Base-by-base conservation (phyloP, 2,329 filamentous ascomycete genomes). In the Amylocarpus encephaloides region DNA sequence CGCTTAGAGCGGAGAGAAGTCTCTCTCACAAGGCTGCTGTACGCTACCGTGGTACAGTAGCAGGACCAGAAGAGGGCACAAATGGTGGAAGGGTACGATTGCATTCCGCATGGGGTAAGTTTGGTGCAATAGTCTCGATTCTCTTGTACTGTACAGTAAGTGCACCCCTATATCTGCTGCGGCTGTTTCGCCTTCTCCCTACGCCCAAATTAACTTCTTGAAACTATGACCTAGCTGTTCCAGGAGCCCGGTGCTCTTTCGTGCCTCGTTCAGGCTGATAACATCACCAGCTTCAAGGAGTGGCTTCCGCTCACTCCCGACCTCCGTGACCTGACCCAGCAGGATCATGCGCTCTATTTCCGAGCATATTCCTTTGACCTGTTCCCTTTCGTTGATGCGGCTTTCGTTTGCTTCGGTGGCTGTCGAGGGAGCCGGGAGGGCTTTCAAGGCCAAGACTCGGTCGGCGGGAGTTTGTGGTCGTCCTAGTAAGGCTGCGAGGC, bases 141-240 rank as follows among this genome's bases (percentile, higher is more conserved):
- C n/a, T n/a, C n/a, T n/a, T n/a, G n/a, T n/a, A n/a, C n/a, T n/a
- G n/a, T n/a, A n/a, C n/a, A n/a, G n/a, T n/a, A n/a, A n/a, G n/a
- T n/a, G n/a, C n/a, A n/a, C n/a, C n/a, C n/a, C n/a, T n/a, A n/a
- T n/a, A n/a, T 15, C 36, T 16, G n/a, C 11, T 15, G 38, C n/a
- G 5, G 10, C 10, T 19, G 38, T 16, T 16, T 11, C n/a, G 10
- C 38, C 19, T 9, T 40, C 46, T 16, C 5, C 35, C 29, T 39
- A 65, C n/a, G 64, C 64, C 93, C 93, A 97, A 11, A 98, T 90
- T 66, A 97, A 70, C 73, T 88, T 95, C 79, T 95, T 96, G 62
- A 97, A 76, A 52, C 85, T 86, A 72, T 97, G 90, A 1, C 90
- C 88, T 63, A 94, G 70, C 66, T 92, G 85, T 69, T 96, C 92